A percentile compares a stretch with the other conserved stretches of the same genome.
Evolutionary conservation across 192 early-diverging fungal genomes (phyloP).

Genomic region (Geranomyces michiganensis): DNA sequence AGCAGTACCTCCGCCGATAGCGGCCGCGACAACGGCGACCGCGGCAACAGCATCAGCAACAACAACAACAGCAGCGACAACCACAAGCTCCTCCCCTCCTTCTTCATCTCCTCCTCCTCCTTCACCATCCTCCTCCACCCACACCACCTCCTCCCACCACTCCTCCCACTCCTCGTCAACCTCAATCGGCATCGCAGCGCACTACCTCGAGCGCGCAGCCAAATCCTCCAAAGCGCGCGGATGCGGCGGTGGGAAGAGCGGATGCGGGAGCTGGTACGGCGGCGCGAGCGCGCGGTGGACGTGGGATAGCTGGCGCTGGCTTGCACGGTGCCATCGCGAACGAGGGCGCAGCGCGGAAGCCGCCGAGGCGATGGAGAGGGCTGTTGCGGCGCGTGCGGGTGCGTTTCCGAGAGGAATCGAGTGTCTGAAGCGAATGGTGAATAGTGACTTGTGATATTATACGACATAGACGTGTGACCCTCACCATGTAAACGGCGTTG

Average conservation of each 20-base stretch:
- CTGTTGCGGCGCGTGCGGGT: slow-evolving; percentile 33
- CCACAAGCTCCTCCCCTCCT: too few relatives aligned
- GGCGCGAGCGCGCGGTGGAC: slow-evolving; percentile 49
- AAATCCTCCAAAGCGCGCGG: slow-evolving; percentile 45
- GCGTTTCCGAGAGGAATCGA: slow-evolving; percentile 46
- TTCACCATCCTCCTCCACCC: too few relatives aligned
- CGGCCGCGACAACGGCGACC: too few relatives aligned
- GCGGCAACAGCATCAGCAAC: too few relatives aligned
- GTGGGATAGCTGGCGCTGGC: slow-evolving; percentile 47
- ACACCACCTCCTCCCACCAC: too few relatives aligned
- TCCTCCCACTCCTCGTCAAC: not conserved
- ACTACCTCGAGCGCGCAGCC: slow-evolving; percentile 48
- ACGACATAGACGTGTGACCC: too few relatives aligned
- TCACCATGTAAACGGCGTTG: too few relatives aligned
- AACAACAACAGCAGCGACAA: too few relatives aligned
- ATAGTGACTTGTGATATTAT: not conserved
- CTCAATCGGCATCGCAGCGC: slow-evolving; percentile 36
- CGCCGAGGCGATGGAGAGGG: slow-evolving; percentile 41
- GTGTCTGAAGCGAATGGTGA: slow-evolving; percentile 31
- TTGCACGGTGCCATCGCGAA: slow-evolving; percentile 34
- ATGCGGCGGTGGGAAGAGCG: slow-evolving; percentile 40
- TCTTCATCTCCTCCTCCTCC: too few relatives aligned
- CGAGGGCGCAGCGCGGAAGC: slow-evolving; percentile 33
- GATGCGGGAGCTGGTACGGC: slow-evolving; percentile 44
- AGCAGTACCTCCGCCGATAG: too few relatives aligned